Base-by-base conservation (phyloP, 73 alveolate genomes). In the Effrenium voratum region DNA sequence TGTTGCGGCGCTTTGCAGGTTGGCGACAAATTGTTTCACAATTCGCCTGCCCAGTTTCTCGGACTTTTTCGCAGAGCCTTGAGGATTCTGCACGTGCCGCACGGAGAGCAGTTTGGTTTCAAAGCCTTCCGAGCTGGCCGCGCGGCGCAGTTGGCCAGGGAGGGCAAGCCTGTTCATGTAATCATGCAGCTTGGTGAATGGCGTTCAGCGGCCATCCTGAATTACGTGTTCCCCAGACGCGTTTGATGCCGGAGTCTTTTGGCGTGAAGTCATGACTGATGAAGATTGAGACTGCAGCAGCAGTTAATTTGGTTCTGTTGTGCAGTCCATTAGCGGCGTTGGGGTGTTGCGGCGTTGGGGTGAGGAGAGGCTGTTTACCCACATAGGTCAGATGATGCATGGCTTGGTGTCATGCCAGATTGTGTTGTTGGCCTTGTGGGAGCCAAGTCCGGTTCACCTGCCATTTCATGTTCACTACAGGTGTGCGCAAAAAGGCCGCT, bases 101-200 rank as follows among this genome's bases (percentile, higher is more conserved):
- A 12, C 1, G 82, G 49, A 3, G n/a, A 44, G 34, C 8, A 32
- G 3, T 72, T 34, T 72, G 82, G 82, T 13, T 72, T 77, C 63
- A 77, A 77, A 30, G 55, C 88, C 1, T 77, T 77, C 60, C 15
- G 88, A 45, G 88, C 88, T 40, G 88, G 88, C n/a, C 40, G 88
- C 26, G 88, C 88, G 63, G 43, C 88, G 36, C 63, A 77, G 88
- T 60, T 77, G 10, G 88, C 88, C 66, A 19, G 41, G 12, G 63
- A 77, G 41, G 88, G 88, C 88, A 43, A 77, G 63, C 55, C 63
- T 1, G 24, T 40, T 19, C 63, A 45, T 44, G 38, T 43, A 19
- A 77, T 77, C 5, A 77, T 77, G 88, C 60, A 22, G 36, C 15
- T 77, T 38, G 88, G 66, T 0, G 88, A 77, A 60, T 77, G 88